Evolutionary conservation across 139 green algal species (phyloP).

Genomic region (Chlamydomonas schloesseri): DNA sequence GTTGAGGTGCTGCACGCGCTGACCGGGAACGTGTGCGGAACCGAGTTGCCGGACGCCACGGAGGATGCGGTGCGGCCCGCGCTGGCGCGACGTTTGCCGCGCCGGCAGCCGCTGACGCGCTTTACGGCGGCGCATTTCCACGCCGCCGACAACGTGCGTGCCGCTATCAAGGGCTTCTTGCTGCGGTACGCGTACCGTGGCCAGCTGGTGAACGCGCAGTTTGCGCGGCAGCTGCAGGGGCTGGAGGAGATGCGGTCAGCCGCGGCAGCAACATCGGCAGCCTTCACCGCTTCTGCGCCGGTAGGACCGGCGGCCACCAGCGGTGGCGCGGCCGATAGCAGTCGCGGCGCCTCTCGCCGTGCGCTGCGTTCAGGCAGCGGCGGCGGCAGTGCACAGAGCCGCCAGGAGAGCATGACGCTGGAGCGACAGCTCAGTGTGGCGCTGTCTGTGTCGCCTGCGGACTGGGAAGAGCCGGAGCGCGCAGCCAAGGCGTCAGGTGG

Average conservation of each 20-base stretch:
- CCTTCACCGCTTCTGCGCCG: no score
- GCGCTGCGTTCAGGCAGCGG: no score
- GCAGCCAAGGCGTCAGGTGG: no score
- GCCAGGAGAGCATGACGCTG: no score
- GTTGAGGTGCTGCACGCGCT: slow-evolving; percentile 81
- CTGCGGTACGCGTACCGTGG: slow-evolving; percentile 16
- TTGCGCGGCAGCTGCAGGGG: background rate
- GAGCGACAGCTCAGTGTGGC: no score
- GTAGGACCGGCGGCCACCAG: no score
- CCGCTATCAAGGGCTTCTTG: slow-evolving; percentile 74
- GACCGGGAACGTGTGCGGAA: slow-evolving; percentile 65
- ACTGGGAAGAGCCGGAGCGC: no score
- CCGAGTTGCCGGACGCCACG: slow-evolving; percentile 46
- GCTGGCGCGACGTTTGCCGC: slow-evolving; percentile 31
- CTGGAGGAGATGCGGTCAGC: background rate
- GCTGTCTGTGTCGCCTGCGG: no score
- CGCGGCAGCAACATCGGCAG: background rate
- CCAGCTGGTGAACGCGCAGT: background rate
- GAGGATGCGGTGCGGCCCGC: slow-evolving; percentile 14
- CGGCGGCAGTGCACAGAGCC: no score
- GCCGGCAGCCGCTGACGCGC: slow-evolving; percentile 42
- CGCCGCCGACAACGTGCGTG: slow-evolving; percentile 75
- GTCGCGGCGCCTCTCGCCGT: no score
- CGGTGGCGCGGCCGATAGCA: background rate
- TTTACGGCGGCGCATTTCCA: slow-evolving; percentile 79